Evolutionary conservation across 192 early-diverging fungal genomes (phyloP), one percentile per base, ranked within the genome.

Genomic region (Coemansia sp.): DNA sequence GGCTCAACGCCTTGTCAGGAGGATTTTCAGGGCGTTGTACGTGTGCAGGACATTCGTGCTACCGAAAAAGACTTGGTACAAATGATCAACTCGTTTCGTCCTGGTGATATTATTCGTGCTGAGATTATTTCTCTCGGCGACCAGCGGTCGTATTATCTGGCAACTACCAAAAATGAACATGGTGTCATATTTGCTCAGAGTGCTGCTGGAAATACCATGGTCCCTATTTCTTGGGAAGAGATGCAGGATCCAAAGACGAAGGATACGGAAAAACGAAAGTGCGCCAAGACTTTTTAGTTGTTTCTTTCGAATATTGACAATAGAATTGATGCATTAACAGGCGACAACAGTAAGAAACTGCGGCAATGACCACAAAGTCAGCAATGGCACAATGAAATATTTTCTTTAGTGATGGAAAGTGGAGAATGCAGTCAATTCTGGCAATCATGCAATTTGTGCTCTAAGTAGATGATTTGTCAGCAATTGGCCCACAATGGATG

Each of bases 201-300:
- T 76, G 76, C 86, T 5, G 90, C 88, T 47, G 94, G 89, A 69
- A 71, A 84, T 54, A 86, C 93, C 1, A 91, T 98, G 92, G 83
- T 97, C 28, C 97, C 97, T 5, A 86, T 97, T 31, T 94, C 93
- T 44, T 99, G 97, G 97, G 90, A 98, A 74, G 86, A 98, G 62
- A 99, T 99, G 97, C 88, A 97, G 54, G 96, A 95, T 68, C 90
- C 97, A 18, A 92, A 90, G 69, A 96, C 95, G 3, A 85, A 87
- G 49, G 71, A 74, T 0, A 81, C 94, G 25, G 97, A 97, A 62
- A 87, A 86, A 62, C 83, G 97, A 58, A 98, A 98, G 78, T 98
- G 96, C 62, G 96, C 96, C 18, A 98, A 97, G 75, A 90, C 94
- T 1, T 81, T 86, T 44, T 88, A 82, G 56, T 4, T 1, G 27